phyloP scores from a whole-genome alignment of 805 yeast species.

The Millerozyma miso region DNA sequence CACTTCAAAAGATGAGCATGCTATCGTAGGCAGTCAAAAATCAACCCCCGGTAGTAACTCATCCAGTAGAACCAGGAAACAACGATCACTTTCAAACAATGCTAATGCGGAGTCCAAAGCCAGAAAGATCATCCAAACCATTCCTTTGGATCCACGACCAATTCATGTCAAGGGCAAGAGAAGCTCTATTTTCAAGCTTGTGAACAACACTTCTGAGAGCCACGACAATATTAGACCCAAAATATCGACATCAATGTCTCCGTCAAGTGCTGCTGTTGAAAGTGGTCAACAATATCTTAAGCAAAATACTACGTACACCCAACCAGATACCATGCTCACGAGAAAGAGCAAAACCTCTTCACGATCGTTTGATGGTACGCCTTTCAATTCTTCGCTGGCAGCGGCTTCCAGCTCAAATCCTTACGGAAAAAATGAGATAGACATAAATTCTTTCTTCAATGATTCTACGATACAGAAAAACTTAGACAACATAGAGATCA shows the following conservation, averaged over 20 bases:
- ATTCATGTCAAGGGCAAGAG: conserved; percentile 42
- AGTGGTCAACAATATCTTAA: background rate
- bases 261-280: background rate
- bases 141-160: conserved; percentile 82
- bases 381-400: background rate
- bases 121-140: conserved; percentile 67
- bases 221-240: background rate
- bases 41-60: conserved; percentile 37
- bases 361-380: background rate
- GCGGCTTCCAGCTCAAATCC: background rate
- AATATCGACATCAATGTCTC: background rate
- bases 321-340: background rate
- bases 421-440: background rate
- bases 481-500: conserved; percentile 32
- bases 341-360: background rate
- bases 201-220: conserved; percentile 26
- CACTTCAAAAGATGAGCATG: conserved; percentile 4
- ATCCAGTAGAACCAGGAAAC: conserved; percentile 33
- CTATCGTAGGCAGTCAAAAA: conserved; percentile 19
- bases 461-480: conserved; percentile 26
- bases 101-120: conserved; percentile 69
- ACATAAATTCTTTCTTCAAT: conserved; percentile 7
- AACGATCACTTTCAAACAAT: conserved; percentile 50
- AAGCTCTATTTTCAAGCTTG: conserved; percentile 35
- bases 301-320: background rate